phyloP scores from a whole-genome alignment of 257 asterid species.

The Catharanthus roseus region DNA sequence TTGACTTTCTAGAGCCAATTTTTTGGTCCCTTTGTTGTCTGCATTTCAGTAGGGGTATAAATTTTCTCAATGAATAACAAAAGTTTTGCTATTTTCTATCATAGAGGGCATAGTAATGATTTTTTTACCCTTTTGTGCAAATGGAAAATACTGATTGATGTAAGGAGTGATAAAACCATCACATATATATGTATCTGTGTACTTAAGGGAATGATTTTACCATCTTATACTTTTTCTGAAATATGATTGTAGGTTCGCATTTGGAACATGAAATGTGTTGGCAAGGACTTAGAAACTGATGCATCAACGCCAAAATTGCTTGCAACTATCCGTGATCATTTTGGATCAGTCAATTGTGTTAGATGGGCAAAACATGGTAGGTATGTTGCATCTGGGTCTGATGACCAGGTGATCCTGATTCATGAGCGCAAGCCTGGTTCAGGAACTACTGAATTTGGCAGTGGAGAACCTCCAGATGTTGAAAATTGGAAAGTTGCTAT shows the following conservation, averaged over 20 bases:
- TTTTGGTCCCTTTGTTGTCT: background rate
- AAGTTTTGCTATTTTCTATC: background rate
- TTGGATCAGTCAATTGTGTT: conserved; percentile 97
- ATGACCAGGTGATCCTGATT: conserved; percentile 88
- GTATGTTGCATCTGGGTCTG: conserved; percentile 95
- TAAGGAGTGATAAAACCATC: too few species aligned
- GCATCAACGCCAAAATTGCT: conserved; percentile 68
- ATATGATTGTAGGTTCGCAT: conserved; percentile 67
- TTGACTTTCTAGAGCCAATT: background rate
- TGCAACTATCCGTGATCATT: conserved; percentile 90
- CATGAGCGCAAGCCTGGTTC: conserved; percentile 97
- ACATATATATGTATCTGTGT: too few species aligned
- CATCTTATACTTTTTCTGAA: conserved; percentile 13
- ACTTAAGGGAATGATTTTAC: too few species aligned
- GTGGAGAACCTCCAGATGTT: conserved; percentile 96
- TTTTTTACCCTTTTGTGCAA: background rate
- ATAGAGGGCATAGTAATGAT: background rate
- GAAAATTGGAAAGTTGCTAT: conserved; percentile 96
- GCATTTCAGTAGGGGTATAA: background rate
- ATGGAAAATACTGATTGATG: background rate
- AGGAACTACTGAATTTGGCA: conserved; percentile 93
- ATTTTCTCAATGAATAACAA: background rate
- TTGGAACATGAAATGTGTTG: conserved; percentile 87
- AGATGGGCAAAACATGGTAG: conserved; percentile 98
- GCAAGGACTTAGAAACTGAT: conserved; percentile 53